Evolutionary conservation across 129 eudicot species (phyloP).

Genomic region (Scalesia atractyloides): DNA sequence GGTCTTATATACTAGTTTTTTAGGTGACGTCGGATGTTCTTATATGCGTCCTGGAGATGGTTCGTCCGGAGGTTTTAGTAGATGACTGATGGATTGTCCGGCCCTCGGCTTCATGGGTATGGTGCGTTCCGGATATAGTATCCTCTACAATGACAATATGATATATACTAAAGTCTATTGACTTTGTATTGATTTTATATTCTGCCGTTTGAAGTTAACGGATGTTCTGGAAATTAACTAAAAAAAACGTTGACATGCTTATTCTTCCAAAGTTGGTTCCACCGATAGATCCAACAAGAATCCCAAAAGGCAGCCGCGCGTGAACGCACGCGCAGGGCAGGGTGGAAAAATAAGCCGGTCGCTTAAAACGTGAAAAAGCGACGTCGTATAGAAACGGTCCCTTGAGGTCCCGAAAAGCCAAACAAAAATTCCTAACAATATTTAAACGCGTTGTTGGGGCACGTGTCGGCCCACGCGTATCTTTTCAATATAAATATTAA

Average conservation of each 20-base stretch:
- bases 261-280: not conserved
- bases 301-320: not conserved
- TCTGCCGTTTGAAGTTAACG: not conserved
- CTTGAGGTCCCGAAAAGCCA: conserved; percentile 43
- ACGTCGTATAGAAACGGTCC: conserved; percentile 22
- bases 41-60: too few species aligned
- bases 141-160: too few species aligned
- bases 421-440: conserved; percentile 23
- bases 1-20: too few species aligned
- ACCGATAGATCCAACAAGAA: not conserved
- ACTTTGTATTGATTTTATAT: not conserved
- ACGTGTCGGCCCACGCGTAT: conserved; percentile 16
- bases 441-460: conserved; percentile 12
- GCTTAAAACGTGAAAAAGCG: conserved; percentile 29
- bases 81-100: too few species aligned
- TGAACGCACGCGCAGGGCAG: not conserved
- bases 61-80: too few species aligned
- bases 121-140: too few species aligned
- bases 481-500: not conserved
- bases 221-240: not conserved
- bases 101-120: too few species aligned
- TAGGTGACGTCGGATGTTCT: too few species aligned
- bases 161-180: too few species aligned
- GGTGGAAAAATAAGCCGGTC: not conserved
- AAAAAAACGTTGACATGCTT: not conserved